Percentiles rank a stretch among this genome's conserved stretches.
These are phyloP conservation scores for Rhynchosporium graminicola DNA, from an alignment of 2,329 filamentous ascomycete genomes.

Conservation along the genomic window DNA sequence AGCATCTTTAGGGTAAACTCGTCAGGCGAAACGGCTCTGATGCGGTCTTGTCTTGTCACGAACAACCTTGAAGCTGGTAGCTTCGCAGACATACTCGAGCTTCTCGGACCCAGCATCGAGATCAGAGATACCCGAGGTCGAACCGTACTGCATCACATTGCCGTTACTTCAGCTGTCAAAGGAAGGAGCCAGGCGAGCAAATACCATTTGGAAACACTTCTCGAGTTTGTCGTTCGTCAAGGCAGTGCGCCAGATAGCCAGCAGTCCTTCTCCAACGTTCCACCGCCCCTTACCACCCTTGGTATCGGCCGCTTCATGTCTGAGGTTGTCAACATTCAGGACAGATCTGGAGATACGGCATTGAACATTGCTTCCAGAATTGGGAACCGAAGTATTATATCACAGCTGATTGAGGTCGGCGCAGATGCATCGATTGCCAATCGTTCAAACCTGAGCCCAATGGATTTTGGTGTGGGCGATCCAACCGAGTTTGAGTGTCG, in stretches of 20 bases:
- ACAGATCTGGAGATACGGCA: slow-evolving; percentile 92
- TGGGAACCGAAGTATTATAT: slow-evolving; percentile 91
- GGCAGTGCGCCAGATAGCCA: slow-evolving; percentile 64
- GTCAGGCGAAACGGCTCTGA: slow-evolving; percentile 87
- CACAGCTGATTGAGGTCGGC: slow-evolving; percentile 92
- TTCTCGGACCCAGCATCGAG: slow-evolving; percentile 87
- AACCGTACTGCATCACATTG: slow-evolving; percentile 94
- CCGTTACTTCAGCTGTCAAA: slow-evolving; percentile 92
- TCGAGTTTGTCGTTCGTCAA: slow-evolving; percentile 92
- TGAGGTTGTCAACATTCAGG: slow-evolving; percentile 93
- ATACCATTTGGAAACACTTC: slow-evolving; percentile 91
- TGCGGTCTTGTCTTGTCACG: slow-evolving; percentile 88
- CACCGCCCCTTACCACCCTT: slow-evolving; percentile 51
- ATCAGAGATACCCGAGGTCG: slow-evolving; percentile 85
- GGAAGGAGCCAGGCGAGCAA: slow-evolving; percentile 88
- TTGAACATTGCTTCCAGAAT: slow-evolving; percentile 92
- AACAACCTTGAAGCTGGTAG: slow-evolving; percentile 91
- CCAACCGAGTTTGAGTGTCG: slow-evolving; percentile 51
- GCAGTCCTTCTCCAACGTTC: slow-evolving; percentile 38
- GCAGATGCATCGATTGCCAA: slow-evolving; percentile 93
- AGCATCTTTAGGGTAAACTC: slow-evolving; percentile 87
- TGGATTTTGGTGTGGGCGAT: slow-evolving; percentile 91
- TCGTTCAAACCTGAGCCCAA: slow-evolving; percentile 79
- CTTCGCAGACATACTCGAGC: slow-evolving; percentile 87
- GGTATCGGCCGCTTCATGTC: slow-evolving; percentile 92